phyloP scores from a whole-genome alignment of 2,329 filamentous ascomycete genomes.

The Didymella glomerata region DNA sequence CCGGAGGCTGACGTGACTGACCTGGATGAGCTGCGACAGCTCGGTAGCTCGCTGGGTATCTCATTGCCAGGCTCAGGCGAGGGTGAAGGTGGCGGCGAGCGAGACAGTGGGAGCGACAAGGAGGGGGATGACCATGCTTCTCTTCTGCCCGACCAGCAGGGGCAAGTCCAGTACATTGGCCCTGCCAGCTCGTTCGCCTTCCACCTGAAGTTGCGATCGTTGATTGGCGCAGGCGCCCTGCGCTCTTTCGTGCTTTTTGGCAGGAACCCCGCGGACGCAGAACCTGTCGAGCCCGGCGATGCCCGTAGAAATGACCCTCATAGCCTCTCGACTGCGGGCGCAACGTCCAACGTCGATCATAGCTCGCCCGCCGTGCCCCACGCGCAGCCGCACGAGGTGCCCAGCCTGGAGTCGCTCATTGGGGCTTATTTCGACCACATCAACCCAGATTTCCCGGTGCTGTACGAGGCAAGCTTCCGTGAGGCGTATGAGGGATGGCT shows the following conservation, averaged over 20 bases:
- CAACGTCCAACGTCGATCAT: conserved; percentile 30
- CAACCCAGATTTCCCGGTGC: conserved; percentile 54
- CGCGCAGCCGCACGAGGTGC: conserved; percentile 23
- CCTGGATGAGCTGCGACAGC: conserved; percentile 52
- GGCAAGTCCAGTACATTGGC: conserved; percentile 57
- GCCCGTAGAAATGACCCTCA: conserved; percentile 21
- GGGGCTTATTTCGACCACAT: conserved; percentile 54
- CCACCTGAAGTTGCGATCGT: conserved; percentile 52
- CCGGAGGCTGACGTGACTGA: conserved; percentile 55
- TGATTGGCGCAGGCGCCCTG: conserved; percentile 47
- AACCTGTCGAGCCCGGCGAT: conserved; percentile 29
- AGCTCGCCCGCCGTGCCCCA: conserved; percentile 30
- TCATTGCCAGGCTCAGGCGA: conserved; percentile 45
- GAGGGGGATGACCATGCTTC: conserved; percentile 49
- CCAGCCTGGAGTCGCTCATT: conserved; percentile 49
- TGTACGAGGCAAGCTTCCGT: conserved; percentile 56
- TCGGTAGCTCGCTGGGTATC: conserved; percentile 53
- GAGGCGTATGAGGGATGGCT: conserved; percentile 53
- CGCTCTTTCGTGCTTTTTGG: conserved; percentile 55
- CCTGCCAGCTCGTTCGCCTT: conserved; percentile 55
- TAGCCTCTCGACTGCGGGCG: conserved; percentile 34
- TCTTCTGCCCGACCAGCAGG: conserved; percentile 54
- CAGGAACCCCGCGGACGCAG: conserved; percentile 50
- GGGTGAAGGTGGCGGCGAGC: conserved; percentile 28
- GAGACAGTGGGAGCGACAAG: conserved; percentile 28